Evolutionary conservation across 805 yeast species (phyloP).

Genomic region (Pichia membranifaciens): DNA sequence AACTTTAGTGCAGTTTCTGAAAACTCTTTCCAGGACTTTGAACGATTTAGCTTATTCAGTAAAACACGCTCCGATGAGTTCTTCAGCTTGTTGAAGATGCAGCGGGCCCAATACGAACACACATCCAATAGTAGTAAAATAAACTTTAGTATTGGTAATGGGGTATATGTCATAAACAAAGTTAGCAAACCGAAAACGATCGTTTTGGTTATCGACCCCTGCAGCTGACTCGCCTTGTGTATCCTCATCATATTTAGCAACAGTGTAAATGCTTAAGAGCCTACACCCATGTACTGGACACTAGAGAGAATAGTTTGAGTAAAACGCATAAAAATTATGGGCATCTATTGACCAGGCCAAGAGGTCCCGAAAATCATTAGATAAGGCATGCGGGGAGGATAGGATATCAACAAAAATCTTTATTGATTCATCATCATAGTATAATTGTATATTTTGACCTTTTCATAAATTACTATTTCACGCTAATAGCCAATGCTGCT

Average conservation of each 20-base stretch:
- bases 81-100: constrained; percentile 5
- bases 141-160: constrained; percentile 25
- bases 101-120: constrained; percentile 35
- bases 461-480: too few relatives aligned
- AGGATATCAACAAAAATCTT: too few relatives aligned
- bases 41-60: constrained; percentile 2
- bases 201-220: constrained; percentile 3
- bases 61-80: constrained; percentile 14
- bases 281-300: too few relatives aligned
- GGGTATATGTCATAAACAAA: constrained; percentile 14
- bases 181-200: constrained; percentile 10
- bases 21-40: constrained; percentile 58
- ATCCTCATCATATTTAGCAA: constrained; percentile 8
- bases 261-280: too few relatives aligned
- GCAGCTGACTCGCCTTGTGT: constrained; percentile 5
- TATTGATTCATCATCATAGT: too few relatives aligned
- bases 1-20: constrained; percentile 43
- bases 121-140: constrained; percentile 38
- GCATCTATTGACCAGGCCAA: too few relatives aligned
- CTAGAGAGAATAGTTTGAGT: too few relatives aligned
- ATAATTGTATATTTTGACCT: too few relatives aligned
- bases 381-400: too few relatives aligned
- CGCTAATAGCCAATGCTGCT: too few relatives aligned
- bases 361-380: too few relatives aligned
- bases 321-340: too few relatives aligned